Percentiles rank a stretch among this genome's conserved stretches.
phyloP scores from a whole-genome alignment of 495 filamentous ascomycete species.

The Cladorrhinum samala region DNA sequence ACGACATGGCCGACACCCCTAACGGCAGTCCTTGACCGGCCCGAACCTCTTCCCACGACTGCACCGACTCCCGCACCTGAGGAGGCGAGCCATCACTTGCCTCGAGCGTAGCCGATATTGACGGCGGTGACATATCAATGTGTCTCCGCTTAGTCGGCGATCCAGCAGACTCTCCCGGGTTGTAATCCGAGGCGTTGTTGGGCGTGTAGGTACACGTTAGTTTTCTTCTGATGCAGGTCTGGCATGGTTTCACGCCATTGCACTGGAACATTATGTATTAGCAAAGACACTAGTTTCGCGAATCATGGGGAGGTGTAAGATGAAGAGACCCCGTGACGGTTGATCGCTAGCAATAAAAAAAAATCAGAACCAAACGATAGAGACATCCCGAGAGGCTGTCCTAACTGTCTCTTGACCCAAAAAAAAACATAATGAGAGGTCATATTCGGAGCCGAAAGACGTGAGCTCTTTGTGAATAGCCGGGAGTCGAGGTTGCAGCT shows the following conservation, averaged over 20 bases:
- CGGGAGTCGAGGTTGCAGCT: background rate
- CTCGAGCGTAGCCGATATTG: constrained; percentile 18
- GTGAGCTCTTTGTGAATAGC: background rate
- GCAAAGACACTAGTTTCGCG: background rate
- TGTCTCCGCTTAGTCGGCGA: constrained; percentile 44
- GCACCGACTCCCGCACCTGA: constrained; percentile 12
- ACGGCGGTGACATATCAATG: constrained; percentile 30
- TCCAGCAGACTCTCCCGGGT: constrained; percentile 26
- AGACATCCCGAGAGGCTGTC: background rate
- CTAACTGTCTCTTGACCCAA: background rate
- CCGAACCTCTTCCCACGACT: constrained; percentile 21
- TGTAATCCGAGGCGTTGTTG: constrained; percentile 28
- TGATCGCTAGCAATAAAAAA: background rate
- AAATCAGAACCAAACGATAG: background rate
- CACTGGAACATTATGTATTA: constrained; percentile 41
- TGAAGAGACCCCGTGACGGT: background rate
- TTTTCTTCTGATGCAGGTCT: constrained; percentile 56
- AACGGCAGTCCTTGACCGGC: constrained; percentile 10
- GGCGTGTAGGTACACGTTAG: constrained; percentile 48
- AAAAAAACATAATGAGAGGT: too few species aligned
- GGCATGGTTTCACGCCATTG: constrained; percentile 64
- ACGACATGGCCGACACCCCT: constrained; percentile 18
- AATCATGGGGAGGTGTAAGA: background rate
- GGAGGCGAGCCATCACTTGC: constrained; percentile 11
- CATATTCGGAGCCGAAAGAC: background rate